These are phyloP conservation scores for Populus trichocarpa DNA, from an alignment of 441 rosid species.

Conservation along the genomic window DNA sequence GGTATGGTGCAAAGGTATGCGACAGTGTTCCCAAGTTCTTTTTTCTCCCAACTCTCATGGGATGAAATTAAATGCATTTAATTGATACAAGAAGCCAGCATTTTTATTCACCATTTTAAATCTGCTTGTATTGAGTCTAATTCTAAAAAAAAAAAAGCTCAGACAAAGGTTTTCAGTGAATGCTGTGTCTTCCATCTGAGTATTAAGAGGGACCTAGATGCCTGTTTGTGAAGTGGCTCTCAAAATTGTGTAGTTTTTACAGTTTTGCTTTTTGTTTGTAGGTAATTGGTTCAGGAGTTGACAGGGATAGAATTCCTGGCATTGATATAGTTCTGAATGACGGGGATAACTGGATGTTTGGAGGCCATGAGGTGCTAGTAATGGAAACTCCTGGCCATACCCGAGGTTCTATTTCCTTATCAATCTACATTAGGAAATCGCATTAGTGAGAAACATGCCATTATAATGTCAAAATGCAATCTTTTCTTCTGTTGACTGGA, in stretches of 20 bases:
- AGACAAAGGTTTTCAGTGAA: not conserved
- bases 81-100: not conserved
- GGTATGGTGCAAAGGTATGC: conserved; percentile 97
- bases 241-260: not conserved
- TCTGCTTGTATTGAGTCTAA: not conserved
- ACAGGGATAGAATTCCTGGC: conserved; percentile 83
- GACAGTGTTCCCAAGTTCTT: not conserved
- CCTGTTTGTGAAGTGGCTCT: not conserved
- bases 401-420: conserved; percentile 49
- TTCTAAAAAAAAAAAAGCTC: too few species aligned
- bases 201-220: not conserved
- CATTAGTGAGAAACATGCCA: not conserved
- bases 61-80: not conserved
- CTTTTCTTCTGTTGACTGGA: not conserved
- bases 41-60: not conserved
- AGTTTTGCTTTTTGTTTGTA: conserved; percentile 28
- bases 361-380: conserved; percentile 83
- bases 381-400: conserved; percentile 96
- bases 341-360: conserved; percentile 98
- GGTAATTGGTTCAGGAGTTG: conserved; percentile 88
- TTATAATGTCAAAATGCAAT: not conserved
- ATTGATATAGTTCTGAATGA: conserved; percentile 83
- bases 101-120: not conserved
- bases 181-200: not conserved
- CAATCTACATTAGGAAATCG: not conserved